phyloP scores from a whole-genome alignment of 2,329 filamentous ascomycete genomes.

The Cytospora paraplurivora region DNA sequence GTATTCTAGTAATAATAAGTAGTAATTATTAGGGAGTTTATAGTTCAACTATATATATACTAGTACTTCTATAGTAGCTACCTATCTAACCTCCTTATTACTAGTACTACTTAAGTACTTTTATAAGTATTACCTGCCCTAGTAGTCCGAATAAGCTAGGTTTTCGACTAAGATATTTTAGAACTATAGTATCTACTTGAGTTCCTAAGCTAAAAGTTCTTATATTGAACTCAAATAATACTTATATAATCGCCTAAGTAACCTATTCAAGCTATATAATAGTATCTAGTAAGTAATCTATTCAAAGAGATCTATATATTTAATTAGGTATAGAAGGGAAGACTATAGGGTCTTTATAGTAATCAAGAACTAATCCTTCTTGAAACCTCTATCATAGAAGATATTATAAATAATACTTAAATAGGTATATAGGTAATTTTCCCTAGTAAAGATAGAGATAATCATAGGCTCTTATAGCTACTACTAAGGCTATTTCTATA shows the following conservation, averaged over 20 bases:
- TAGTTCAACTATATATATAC: not conserved
- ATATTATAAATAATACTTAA: not conserved
- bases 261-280: not conserved
- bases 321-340: constrained; percentile 1
- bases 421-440: not conserved
- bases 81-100: not conserved
- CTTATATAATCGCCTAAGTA: not conserved
- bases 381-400: not conserved
- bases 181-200: constrained; percentile 6
- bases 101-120: not conserved
- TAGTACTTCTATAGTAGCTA: not conserved
- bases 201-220: not conserved
- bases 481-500: too few species aligned
- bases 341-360: not conserved
- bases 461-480: too few species aligned
- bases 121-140: not conserved
- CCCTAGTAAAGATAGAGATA: too few species aligned
- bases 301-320: not conserved
- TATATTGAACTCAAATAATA: not conserved
- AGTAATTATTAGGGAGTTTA: not conserved
- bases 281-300: not conserved
- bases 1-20: not conserved
- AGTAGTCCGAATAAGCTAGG: not conserved
- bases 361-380: not conserved
- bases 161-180: not conserved